These are phyloP conservation scores for Picochlorum sp. DNA, from an alignment of 139 green algal species.

Conservation along the genomic window DNA sequence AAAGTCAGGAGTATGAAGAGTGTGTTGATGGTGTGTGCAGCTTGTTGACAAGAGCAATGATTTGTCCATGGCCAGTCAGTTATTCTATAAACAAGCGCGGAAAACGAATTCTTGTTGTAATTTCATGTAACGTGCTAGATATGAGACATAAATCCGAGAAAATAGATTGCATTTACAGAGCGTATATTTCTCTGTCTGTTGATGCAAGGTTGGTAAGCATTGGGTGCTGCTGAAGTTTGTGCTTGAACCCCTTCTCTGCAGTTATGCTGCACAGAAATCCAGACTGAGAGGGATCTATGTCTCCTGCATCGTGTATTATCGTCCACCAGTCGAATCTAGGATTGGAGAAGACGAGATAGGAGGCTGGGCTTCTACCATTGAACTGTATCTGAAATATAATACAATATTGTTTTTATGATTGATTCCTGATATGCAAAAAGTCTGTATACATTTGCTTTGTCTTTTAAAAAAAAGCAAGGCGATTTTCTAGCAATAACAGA, in stretches of 20 bases:
- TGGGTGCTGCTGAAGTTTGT: too few relatives aligned
- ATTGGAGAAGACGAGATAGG: background rate
- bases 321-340: background rate
- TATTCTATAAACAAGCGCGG: constrained; percentile 89
- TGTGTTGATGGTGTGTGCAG: constrained; percentile 3
- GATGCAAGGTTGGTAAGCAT: background rate
- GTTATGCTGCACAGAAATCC: too few relatives aligned
- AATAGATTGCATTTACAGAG: background rate
- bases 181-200: background rate
- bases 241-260: too few relatives aligned
- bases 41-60: constrained; percentile 94
- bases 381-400: background rate
- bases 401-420: background rate
- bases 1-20: background rate
- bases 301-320: background rate
- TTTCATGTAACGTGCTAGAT: constrained; percentile 51
- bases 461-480: too few relatives aligned
- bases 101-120: constrained; percentile 82
- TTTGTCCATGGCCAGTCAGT: constrained; percentile 90
- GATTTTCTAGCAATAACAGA: too few relatives aligned
- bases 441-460: too few relatives aligned
- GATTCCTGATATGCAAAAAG: background rate
- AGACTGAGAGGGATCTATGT: background rate
- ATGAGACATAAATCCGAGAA: background rate
- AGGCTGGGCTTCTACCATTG: background rate